Evolutionary conservation across 2,329 filamentous ascomycete species (phyloP), one percentile per base, ranked within the genome.

Genomic region (Pseudogymnoascus sp.): DNA sequence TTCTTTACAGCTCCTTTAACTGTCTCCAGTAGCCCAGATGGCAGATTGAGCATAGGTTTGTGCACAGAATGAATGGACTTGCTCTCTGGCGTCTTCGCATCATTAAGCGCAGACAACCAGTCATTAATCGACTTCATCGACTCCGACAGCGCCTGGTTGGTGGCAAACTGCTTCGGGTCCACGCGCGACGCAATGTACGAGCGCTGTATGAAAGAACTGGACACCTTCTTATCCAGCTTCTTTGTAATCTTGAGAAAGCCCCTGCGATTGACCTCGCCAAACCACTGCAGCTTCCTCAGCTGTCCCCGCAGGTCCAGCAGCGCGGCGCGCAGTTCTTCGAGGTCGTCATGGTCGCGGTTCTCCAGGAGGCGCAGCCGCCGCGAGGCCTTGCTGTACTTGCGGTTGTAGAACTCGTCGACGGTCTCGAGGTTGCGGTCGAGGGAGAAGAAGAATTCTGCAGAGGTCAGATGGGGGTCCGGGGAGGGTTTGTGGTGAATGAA

Each of bases 171-270:
- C 66, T 87, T 87, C 1, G 90, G 87, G 67, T 96, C 90, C 62
- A 99, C 93, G 76, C 95, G 96, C 54, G 91, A 91, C 40, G 89
- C 85, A 63, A 99, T 81, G 71, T 97, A 99, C 62, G 86, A 84
- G 71, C 90, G 86, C 77, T 97, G 92, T 0, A 90, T 87, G 59
- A 86, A 83, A 3, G 86, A 84, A 50, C 84, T 82, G 1, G 88
- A 82, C 2, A 97, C 84, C 77, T 96, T 97, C 78, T 99, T 99
- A 76, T 99, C 94, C 50, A 97, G 79, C 76, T 99, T 99, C 79
- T 99, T 99, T 59, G 94, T 96, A 74, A 99, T 99, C 78, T 99
- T 99, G 73, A 95, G 85, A 71, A 99, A 99, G 1, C 94, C 94
- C 66, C 90, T 83, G 60, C 92, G 85, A 74, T 99, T 99, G 70